Percentiles rank a stretch among this genome's conserved stretches.
Conservation (phyloP, 306 rosid genomes). For the Fagus sylvatica region DNA sequence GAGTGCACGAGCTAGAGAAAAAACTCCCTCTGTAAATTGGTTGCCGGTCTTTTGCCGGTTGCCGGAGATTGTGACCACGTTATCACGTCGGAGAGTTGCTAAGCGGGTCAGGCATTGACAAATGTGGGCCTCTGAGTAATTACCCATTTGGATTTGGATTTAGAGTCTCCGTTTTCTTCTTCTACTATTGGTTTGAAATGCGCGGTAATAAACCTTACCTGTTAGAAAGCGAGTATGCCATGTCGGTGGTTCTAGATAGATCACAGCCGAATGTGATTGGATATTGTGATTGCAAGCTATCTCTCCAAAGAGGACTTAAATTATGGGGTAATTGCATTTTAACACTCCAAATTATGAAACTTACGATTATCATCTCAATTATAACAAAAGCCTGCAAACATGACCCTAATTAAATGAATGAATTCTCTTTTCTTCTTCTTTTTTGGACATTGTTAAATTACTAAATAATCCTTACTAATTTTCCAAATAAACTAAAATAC, state of each 20-base stretch:
- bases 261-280: not conserved
- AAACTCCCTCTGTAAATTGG: conserved; percentile 56
- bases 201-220: not conserved
- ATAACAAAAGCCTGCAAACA: too few relatives aligned
- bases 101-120: conserved; percentile 73
- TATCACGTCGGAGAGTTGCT: conserved; percentile 35
- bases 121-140: conserved; percentile 53
- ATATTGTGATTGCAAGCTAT: not conserved
- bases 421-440: too few relatives aligned
- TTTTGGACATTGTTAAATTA: too few relatives aligned
- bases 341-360: too few relatives aligned
- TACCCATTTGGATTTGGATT: conserved; percentile 42
- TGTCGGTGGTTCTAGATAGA: not conserved
- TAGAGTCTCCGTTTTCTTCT: too few relatives aligned
- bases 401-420: too few relatives aligned
- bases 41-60: conserved; percentile 49
- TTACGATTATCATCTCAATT: too few relatives aligned
- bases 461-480: too few relatives aligned
- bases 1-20: conserved; percentile 57
- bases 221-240: not conserved
- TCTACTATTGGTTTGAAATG: not conserved
- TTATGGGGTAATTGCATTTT: too few relatives aligned
- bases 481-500: too few relatives aligned
- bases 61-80: conserved; percentile 45
- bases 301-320: too few relatives aligned